Evolutionary conservation across 2,329 filamentous ascomycete genomes (phyloP).

Genomic region (Trichophyton rubrum): DNA sequence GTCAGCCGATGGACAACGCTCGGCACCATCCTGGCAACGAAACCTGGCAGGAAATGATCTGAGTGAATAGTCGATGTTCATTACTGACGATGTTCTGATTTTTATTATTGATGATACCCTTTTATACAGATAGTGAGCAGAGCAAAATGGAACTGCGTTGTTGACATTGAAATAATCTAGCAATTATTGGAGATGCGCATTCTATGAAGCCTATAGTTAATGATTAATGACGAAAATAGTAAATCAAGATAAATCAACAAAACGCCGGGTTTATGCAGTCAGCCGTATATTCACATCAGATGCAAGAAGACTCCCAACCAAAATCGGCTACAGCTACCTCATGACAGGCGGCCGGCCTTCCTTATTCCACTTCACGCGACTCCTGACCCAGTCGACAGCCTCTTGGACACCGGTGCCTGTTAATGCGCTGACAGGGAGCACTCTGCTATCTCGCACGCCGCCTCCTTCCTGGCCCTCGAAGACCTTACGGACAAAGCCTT

Average conservation of each 20-base stretch:
- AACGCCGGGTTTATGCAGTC: not conserved
- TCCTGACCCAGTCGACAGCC: constrained; percentile 93
- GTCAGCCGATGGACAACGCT: not conserved
- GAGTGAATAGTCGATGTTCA: not conserved
- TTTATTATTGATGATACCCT: constrained; percentile 4
- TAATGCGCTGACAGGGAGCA: constrained; percentile 83
- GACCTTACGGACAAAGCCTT: constrained; percentile 86
- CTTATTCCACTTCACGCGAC: constrained; percentile 90
- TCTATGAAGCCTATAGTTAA: not conserved
- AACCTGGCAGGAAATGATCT: constrained; percentile 2
- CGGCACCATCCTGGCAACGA: not conserved
- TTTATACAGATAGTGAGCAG: not conserved
- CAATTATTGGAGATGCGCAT: too few species aligned
- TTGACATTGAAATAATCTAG: too few species aligned
- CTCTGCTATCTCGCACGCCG: constrained; percentile 77
- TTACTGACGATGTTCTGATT: not conserved
- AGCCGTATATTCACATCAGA: not conserved
- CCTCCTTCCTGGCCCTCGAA: constrained; percentile 86
- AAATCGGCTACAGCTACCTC: constrained; percentile 42
- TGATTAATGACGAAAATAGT: not conserved
- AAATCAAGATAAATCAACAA: not conserved
- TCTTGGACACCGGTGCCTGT: constrained; percentile 71
- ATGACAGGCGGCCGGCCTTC: constrained; percentile 84
- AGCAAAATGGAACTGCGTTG: not conserved
- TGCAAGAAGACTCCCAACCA: not conserved